These are phyloP conservation scores for Irpex sp. DNA, from an alignment of 1,284 basidiomycete species.

Conservation along the genomic window DNA sequence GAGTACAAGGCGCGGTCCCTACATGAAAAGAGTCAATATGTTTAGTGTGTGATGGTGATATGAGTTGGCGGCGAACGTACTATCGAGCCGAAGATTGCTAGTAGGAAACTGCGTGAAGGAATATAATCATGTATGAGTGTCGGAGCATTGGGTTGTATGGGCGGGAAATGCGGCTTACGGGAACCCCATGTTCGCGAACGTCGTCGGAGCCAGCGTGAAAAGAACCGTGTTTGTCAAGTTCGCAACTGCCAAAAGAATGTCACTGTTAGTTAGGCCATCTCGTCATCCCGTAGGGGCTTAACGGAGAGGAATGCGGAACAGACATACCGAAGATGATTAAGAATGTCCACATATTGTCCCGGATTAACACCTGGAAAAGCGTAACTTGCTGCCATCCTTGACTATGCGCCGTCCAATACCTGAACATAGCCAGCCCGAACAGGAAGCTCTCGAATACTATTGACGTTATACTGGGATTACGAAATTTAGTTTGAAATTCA, in stretches of 20 bases:
- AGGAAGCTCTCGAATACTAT: conserved; percentile 34
- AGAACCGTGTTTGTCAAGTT: conserved; percentile 25
- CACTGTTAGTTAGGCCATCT: neutral
- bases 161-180: conserved; percentile 18
- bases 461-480: conserved; percentile 26
- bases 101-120: conserved; percentile 19
- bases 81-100: conserved; percentile 22
- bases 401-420: conserved; percentile 27
- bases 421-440: conserved; percentile 30
- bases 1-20: conserved; percentile 26
- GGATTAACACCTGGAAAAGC: conserved; percentile 30
- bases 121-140: neutral
- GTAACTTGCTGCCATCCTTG: conserved; percentile 29
- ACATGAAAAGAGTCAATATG: neutral
- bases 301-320: neutral
- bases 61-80: conserved; percentile 13
- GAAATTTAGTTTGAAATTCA: neutral
- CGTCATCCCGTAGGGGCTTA: neutral
- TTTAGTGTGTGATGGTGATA: neutral
- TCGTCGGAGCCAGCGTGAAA: conserved; percentile 23
- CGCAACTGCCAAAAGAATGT: conserved; percentile 15
- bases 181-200: conserved; percentile 22
- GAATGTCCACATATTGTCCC: conserved; percentile 33
- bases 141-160: neutral
- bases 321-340: conserved; percentile 23